Evolutionary conservation across 23 red algal species (phyloP).

Genomic region (Agarophyton chilense): DNA sequence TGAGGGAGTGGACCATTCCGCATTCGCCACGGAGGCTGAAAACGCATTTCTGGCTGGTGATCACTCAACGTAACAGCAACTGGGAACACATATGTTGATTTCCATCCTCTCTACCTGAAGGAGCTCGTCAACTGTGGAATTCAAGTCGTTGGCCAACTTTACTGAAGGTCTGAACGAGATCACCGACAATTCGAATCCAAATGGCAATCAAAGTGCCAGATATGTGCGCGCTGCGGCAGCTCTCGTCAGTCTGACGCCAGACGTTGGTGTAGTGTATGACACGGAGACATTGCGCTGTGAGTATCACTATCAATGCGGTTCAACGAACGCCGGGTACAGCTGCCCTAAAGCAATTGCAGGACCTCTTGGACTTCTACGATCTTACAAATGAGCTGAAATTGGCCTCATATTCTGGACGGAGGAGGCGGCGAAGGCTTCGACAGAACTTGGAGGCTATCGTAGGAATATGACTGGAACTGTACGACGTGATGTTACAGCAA

Average conservation of each 20-base stretch:
- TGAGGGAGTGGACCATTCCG: background rate
- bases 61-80: slow-evolving; percentile 55
- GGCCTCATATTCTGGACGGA: slow-evolving; percentile 23
- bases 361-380: slow-evolving; percentile 59
- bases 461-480: slow-evolving; percentile 57
- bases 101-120: slow-evolving; percentile 21
- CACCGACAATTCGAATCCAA: slow-evolving; percentile 51
- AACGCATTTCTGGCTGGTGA: slow-evolving; percentile 52
- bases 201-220: slow-evolving; percentile 49
- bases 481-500: slow-evolving; percentile 58
- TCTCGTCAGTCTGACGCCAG: slow-evolving; percentile 44
- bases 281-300: slow-evolving; percentile 63
- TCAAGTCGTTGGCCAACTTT: slow-evolving; percentile 49
- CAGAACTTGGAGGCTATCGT: slow-evolving; percentile 3
- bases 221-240: slow-evolving; percentile 51
- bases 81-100: slow-evolving; percentile 64
- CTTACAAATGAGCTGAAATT: slow-evolving; percentile 57
- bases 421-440: slow-evolving; percentile 19
- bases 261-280: slow-evolving; percentile 21
- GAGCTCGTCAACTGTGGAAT: slow-evolving; percentile 11
- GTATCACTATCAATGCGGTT: slow-evolving; percentile 57
- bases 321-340: slow-evolving; percentile 40
- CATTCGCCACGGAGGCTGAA: slow-evolving; percentile 20
- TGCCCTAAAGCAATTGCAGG: slow-evolving; percentile 48
- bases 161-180: slow-evolving; percentile 53